Evolutionary conservation across 495 filamentous ascomycete genomes (phyloP).

Genomic region (Xanthoparmelia taractica): DNA sequence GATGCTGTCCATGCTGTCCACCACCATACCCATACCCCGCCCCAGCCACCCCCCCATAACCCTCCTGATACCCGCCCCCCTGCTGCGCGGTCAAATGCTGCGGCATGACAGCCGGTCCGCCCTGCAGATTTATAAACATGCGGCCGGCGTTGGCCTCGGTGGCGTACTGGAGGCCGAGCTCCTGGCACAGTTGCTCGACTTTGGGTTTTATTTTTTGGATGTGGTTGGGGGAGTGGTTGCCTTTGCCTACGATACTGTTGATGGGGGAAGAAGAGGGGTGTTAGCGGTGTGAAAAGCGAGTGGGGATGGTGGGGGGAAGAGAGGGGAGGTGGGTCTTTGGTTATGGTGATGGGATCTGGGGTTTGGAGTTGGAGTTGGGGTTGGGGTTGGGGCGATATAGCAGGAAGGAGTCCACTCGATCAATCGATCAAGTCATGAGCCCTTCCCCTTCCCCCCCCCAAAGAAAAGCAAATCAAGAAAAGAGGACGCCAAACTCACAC

Average conservation of each 20-base stretch:
- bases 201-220: constrained; percentile 87
- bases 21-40: constrained; percentile 25
- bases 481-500: constrained; percentile 39
- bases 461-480: not conserved
- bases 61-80: constrained; percentile 34
- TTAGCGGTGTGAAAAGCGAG: no score
- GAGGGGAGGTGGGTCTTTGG: no score
- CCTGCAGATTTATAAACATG: constrained; percentile 65
- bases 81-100: constrained; percentile 35
- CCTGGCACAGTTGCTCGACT: constrained; percentile 75
- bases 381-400: no score
- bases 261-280: not conserved
- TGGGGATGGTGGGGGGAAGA: not conserved
- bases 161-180: constrained; percentile 70
- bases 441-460: not conserved
- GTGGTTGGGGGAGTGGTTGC: constrained; percentile 71
- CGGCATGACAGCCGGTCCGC: constrained; percentile 51
- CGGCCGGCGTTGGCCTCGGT: constrained; percentile 83
- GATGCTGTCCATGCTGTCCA: constrained; percentile 29
- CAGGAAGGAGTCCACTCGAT: no score
- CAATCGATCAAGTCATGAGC: not conserved
- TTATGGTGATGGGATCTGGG: no score
- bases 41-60: constrained; percentile 26
- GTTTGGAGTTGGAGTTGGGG: no score
- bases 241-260: constrained; percentile 78